Percentiles rank a stretch among this genome's conserved stretches.
phyloP scores from a whole-genome alignment of 2,329 filamentous ascomycete species.

The Botryotinia narcissicola region DNA sequence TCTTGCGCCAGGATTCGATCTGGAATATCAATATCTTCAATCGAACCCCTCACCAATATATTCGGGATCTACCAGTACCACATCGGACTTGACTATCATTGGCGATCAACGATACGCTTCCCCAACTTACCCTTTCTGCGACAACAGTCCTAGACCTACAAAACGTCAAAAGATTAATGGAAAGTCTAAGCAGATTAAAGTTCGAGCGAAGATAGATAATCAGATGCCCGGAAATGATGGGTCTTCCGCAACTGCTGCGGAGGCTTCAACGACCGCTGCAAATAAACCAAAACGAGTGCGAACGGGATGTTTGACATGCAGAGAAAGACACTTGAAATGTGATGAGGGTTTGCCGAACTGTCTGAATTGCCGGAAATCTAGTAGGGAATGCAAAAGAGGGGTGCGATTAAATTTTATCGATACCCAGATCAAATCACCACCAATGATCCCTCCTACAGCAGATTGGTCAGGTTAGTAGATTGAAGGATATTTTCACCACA shows the following conservation, averaged over 20 bases:
- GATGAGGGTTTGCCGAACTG: constrained; percentile 51
- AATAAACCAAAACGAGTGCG: constrained; percentile 79
- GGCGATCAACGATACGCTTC: constrained; percentile 35
- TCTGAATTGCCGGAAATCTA: constrained; percentile 86
- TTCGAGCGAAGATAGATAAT: constrained; percentile 25
- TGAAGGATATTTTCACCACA: not conserved
- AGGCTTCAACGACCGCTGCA: constrained; percentile 24
- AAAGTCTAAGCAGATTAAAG: constrained; percentile 21
- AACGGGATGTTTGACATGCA: constrained; percentile 87
- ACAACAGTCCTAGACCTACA: constrained; percentile 29
- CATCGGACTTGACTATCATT: constrained; percentile 34
- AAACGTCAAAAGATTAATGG: constrained; percentile 30
- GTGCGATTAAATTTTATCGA: constrained; percentile 91
- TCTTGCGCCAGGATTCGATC: constrained; percentile 34
- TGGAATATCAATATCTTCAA: constrained; percentile 33
- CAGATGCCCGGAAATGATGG: constrained; percentile 35
- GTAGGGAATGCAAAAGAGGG: constrained; percentile 79
- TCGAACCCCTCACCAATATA: constrained; percentile 32
- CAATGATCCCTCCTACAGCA: constrained; percentile 56
- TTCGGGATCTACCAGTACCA: constrained; percentile 31
- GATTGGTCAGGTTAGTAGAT: constrained; percentile 59
- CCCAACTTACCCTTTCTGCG: constrained; percentile 25
- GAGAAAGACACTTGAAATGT: constrained; percentile 87
- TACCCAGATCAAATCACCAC: constrained; percentile 66
- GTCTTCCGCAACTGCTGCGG: constrained; percentile 24